Conservation (phyloP, 2,329 filamentous ascomycete species). For the Neospermospora avenae region DNA sequence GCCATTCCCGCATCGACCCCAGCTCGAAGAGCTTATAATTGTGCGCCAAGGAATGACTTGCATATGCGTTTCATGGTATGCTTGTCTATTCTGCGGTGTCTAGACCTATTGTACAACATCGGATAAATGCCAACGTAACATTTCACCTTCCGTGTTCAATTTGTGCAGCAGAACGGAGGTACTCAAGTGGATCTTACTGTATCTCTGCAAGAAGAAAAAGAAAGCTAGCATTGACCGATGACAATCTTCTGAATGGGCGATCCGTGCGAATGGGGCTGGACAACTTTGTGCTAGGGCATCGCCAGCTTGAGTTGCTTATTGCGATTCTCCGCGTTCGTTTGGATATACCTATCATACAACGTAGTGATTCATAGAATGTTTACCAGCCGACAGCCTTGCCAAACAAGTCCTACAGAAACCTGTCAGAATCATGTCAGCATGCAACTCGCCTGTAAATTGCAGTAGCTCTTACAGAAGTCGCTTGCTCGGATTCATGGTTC, state of each 20-base stretch:
- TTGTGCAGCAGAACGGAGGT: not conserved
- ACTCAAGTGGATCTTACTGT: not conserved
- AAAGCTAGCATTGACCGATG: not conserved
- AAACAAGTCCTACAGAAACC: not conserved
- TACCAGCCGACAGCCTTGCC: not conserved
- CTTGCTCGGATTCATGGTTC: too few species aligned
- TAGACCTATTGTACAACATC: not conserved
- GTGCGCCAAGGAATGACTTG: constrained; percentile 1
- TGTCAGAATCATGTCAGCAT: not conserved
- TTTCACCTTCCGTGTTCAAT: not conserved
- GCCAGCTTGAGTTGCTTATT: not conserved
- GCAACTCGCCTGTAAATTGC: not conserved
- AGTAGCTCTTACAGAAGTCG: not conserved
- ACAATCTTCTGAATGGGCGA: not conserved
- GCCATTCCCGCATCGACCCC: not conserved
- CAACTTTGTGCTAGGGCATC: not conserved
- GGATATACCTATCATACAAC: not conserved
- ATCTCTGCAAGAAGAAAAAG: not conserved
- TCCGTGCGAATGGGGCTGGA: not conserved
- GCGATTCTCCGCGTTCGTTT: not conserved
- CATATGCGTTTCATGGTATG: not conserved
- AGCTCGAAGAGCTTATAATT: not conserved
- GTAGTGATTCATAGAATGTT: not conserved
- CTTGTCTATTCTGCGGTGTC: not conserved
- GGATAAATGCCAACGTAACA: not conserved